Conservation (phyloP, 129 eudicot species). For the Heracleum sosnowskyi region DNA sequence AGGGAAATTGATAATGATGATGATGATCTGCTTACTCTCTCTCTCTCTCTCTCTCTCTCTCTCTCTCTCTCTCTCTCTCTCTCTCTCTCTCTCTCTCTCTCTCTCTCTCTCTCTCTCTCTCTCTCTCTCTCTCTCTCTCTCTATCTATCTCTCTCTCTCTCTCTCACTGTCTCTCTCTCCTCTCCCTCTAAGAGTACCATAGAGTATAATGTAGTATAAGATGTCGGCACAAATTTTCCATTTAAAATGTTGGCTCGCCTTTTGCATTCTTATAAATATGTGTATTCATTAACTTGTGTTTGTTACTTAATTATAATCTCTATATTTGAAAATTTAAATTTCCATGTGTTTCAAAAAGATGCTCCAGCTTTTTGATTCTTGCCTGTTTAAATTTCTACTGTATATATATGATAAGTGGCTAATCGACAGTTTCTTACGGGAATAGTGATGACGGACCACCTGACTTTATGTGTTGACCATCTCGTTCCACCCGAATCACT, state of each 20-base stretch:
- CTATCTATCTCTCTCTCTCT: not conserved
- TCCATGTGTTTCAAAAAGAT: not conserved
- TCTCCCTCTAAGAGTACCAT: too few relatives aligned
- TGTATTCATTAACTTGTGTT: not conserved
- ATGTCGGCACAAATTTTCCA: not conserved
- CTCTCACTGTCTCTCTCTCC: too few relatives aligned
- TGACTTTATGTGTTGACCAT: slow-evolving; percentile 45
- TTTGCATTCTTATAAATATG: too few relatives aligned
- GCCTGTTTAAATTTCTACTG: not conserved
- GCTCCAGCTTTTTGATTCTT: not conserved
- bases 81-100: not conserved
- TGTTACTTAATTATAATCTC: not conserved
- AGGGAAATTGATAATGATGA: not conserved
- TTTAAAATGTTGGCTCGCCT: not conserved
- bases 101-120: not conserved
- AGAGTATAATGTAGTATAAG: not conserved
- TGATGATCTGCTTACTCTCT: not conserved
- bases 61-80: not conserved
- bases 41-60: not conserved
- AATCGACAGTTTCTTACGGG: slow-evolving; percentile 7
- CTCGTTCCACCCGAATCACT: slow-evolving; percentile 23
- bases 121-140: not conserved
- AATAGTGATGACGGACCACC: slow-evolving; percentile 53
- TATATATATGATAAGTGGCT: not conserved
- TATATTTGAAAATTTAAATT: too few relatives aligned